Percentiles rank a stretch among this genome's conserved stretches.
Evolutionary conservation across 2,329 filamentous ascomycete genomes (phyloP).

Genomic region (Exophiala viscosa): DNA sequence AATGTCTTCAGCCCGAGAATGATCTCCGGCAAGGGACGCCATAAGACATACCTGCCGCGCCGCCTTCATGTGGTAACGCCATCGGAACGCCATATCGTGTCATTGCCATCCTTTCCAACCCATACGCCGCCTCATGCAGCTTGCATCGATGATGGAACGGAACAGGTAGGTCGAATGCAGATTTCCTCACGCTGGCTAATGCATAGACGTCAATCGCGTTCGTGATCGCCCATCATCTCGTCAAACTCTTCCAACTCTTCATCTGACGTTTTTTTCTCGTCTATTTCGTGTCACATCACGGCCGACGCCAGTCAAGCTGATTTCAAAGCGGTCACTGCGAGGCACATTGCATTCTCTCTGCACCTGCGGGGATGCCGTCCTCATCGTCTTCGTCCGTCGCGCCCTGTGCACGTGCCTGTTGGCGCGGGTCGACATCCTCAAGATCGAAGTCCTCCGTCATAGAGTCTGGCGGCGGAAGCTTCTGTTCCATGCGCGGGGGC

Average conservation of each 20-base stretch:
- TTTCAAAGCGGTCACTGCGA: slow-evolving; percentile 43
- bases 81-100: not conserved
- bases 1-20: too few species aligned
- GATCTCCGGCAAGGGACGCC: too few species aligned
- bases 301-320: not conserved
- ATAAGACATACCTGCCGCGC: too few species aligned
- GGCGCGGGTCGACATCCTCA: slow-evolving; percentile 73
- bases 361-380: slow-evolving; percentile 45
- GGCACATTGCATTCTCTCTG: slow-evolving; percentile 51
- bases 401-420: slow-evolving; percentile 64
- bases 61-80: too few species aligned
- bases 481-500: slow-evolving; percentile 65
- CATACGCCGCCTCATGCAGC: slow-evolving; percentile 6
- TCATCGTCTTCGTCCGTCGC: slow-evolving; percentile 70
- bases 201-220: slow-evolving; percentile 7
- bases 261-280: not conserved
- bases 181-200: slow-evolving; percentile 14
- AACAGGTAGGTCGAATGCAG: slow-evolving; percentile 5
- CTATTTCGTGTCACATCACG: not conserved
- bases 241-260: slow-evolving; percentile 3
- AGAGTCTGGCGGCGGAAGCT: slow-evolving; percentile 69
- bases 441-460: slow-evolving; percentile 90
- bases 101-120: not conserved
- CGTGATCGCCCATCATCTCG: slow-evolving; percentile 1
- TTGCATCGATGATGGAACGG: slow-evolving; percentile 1